Evolutionary conservation across 176 grass and related monocot genomes (phyloP), one percentile per base, ranked within the genome.

Genomic region (Bolboschoenus planiculmis): DNA sequence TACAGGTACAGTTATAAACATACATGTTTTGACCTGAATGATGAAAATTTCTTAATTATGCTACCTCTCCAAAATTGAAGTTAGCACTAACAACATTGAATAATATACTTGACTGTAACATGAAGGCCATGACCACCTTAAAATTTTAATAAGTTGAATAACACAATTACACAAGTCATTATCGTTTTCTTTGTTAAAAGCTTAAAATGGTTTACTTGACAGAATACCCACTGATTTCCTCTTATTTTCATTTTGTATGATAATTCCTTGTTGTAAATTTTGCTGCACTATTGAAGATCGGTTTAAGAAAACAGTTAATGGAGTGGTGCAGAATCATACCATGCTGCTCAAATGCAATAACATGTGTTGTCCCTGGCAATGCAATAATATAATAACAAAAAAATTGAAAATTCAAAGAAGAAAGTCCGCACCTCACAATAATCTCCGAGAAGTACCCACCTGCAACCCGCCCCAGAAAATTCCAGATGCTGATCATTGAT

Each of bases 391-490:
- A 29, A 27, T 29, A 74, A 27, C 37, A 74, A 48, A 51, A 23
- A 50, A 44, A 76, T 18, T 51, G 37, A 18, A 86, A 40, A 80
- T 50, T 14, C 1, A 53, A 30, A 48, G 51, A 76, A 47, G 51
- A 63, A 33, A 80, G 63, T 73, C 53, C 5, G 18, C 85, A 97
- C 94, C 94, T 97, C 47, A 92, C 94, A 82, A 97, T 87, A 85
- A 86, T 92, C 85, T 97, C 94, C 57, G 94, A 97, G 43, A 97
- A 92, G 78, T 97, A 97, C 33, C 94, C 94, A 63, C 94, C 90
- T 64, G 91, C 94, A 68, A 97, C 84, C 66, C 92, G 88, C 20
- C 94, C 94, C 63, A 97, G 94, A 81, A 97, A 94, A 75, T 97
- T 97, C 94, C 94, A 97, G 73, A 94, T 97, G 83, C 92, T 97